A percentile compares a stretch with the other conserved stretches of the same genome.
These are phyloP conservation scores for Blepharisma japonicum DNA, from an alignment of 73 alveolate species.

Conservation along the genomic window DNA sequence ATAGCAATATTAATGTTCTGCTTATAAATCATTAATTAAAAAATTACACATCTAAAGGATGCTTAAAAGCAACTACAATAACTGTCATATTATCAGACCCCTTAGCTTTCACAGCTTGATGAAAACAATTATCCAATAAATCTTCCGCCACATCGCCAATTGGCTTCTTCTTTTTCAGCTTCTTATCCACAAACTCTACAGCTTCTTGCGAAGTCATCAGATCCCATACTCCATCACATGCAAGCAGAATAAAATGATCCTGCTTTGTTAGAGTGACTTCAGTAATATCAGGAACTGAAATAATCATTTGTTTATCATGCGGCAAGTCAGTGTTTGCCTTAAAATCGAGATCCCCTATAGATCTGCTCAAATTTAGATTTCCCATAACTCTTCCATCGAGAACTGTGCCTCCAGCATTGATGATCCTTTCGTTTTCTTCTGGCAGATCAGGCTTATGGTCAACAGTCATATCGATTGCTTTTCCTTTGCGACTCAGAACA, in stretches of 20 bases:
- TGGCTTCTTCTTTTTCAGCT: conserved; percentile 34
- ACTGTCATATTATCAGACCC: conserved; percentile 84
- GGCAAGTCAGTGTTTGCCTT: conserved; percentile 60
- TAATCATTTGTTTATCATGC: conserved; percentile 70
- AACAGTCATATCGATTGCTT: conserved; percentile 66
- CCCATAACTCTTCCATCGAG: conserved; percentile 60
- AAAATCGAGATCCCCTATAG: conserved; percentile 80
- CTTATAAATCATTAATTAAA: too few species aligned
- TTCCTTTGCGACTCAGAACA: conserved; percentile 62
- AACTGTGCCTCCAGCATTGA: conserved; percentile 68
- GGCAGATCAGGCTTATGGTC: conserved; percentile 86
- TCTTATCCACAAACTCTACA: conserved; percentile 55
- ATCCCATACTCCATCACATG: conserved; percentile 93
- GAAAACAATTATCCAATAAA: conserved; percentile 31
- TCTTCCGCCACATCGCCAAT: conserved; percentile 29
- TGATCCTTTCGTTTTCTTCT: conserved; percentile 71
- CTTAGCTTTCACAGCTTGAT: conserved; percentile 44
- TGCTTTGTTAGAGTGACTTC: conserved; percentile 32
- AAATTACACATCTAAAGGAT: too few species aligned
- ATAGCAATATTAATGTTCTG: too few species aligned
- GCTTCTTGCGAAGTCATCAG: conserved; percentile 49
- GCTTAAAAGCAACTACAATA: conserved; percentile 38
- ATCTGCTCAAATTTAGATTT: conserved; percentile 56
- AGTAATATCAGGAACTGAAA: conserved; percentile 68
- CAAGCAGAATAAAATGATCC: conserved; percentile 78